Evolutionary conservation across 2,329 filamentous ascomycete species (phyloP).

Genomic region (Diaporthe eres): DNA sequence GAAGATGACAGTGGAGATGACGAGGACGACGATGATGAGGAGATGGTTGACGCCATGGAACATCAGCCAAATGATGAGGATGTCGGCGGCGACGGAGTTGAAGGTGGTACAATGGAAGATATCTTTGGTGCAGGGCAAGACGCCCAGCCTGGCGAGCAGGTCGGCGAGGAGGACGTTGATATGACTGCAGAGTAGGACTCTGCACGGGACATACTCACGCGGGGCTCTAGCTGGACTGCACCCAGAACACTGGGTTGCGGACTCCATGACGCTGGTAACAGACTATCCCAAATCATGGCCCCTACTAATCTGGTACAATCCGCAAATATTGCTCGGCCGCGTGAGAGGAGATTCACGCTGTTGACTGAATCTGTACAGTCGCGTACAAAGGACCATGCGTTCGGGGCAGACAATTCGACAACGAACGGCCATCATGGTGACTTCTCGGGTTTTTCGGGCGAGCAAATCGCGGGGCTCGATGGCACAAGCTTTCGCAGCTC

Average conservation of each 20-base stretch:
- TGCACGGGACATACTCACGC: background rate
- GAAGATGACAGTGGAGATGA: constrained; percentile 57
- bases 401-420: background rate
- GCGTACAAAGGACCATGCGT: background rate
- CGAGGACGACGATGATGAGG: constrained; percentile 56
- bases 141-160: constrained; percentile 30
- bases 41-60: constrained; percentile 63
- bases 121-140: constrained; percentile 53
- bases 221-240: background rate
- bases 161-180: constrained; percentile 52
- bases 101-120: constrained; percentile 68
- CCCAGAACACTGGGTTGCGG: background rate
- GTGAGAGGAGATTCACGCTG: too few relatives aligned
- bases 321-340: background rate
- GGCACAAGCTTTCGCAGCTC: background rate
- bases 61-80: constrained; percentile 54
- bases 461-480: background rate
- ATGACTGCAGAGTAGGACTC: constrained; percentile 50
- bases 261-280: background rate
- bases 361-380: background rate
- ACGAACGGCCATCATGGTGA: background rate
- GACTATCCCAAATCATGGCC: background rate
- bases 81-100: constrained; percentile 62
- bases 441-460: background rate
- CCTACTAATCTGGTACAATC: too few relatives aligned